A percentile compares a stretch with the other conserved stretches of the same genome.
Conservation (phyloP, 257 asterid genomes). For the Haberlea rhodopensis region DNA sequence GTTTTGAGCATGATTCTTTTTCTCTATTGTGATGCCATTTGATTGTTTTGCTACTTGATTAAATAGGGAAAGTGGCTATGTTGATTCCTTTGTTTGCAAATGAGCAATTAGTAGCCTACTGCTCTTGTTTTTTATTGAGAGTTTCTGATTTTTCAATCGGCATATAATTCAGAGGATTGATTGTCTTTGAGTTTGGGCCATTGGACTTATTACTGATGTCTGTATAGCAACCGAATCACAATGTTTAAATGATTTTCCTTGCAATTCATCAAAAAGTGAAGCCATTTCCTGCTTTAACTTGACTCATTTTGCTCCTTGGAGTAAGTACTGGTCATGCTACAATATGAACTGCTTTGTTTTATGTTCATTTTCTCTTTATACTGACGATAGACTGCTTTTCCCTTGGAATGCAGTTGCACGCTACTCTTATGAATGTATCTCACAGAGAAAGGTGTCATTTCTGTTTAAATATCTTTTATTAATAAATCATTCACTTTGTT, state of each 20-base stretch:
- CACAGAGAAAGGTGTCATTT: constrained; percentile 63
- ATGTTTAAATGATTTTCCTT: background rate
- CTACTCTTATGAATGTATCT: constrained; percentile 82
- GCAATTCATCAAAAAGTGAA: background rate
- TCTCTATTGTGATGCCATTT: background rate
- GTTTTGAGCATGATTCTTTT: background rate
- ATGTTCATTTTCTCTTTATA: constrained; percentile 3
- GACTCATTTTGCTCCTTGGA: background rate
- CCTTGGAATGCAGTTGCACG: constrained; percentile 77
- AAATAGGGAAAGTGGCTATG: background rate
- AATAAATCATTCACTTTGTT: constrained; percentile 10
- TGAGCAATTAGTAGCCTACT: background rate
- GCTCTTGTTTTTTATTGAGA: background rate
- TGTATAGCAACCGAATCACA: no score
- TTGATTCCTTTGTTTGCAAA: background rate
- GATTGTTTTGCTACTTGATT: background rate
- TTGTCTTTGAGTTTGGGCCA: background rate
- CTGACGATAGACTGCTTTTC: constrained; percentile 25
- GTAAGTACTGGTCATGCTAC: background rate
- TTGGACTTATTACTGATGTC: background rate
- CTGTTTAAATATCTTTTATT: background rate
- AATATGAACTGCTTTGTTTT: constrained; percentile 5
- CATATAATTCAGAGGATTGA: background rate
- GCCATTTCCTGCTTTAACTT: background rate
- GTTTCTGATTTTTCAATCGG: background rate